Percentiles rank a stretch among this genome's conserved stretches.
These are phyloP conservation scores for Colletotrichum chrysophilum DNA, from an alignment of 2,329 filamentous ascomycete species.

Conservation along the genomic window DNA sequence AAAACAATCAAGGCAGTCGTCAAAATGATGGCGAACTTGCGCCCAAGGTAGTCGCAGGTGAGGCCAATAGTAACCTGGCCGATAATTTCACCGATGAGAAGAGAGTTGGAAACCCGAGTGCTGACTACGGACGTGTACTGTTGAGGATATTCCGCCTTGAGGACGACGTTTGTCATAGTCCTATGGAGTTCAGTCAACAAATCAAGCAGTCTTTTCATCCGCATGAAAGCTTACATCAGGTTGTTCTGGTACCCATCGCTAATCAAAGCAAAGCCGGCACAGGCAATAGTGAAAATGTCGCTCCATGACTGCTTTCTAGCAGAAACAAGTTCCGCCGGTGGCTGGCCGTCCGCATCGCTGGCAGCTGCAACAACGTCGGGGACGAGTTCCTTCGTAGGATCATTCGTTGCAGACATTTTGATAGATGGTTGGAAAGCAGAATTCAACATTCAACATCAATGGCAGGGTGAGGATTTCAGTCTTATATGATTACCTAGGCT, in stretches of 20 bases:
- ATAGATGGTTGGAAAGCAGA: not conserved
- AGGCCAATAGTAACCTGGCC: slow-evolving; percentile 45
- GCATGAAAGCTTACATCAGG: slow-evolving; percentile 28
- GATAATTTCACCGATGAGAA: slow-evolving; percentile 47
- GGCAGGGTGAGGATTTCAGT: not conserved
- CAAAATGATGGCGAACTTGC: slow-evolving; percentile 50
- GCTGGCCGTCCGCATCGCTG: not conserved
- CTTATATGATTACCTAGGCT: not conserved
- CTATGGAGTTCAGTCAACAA: not conserved
- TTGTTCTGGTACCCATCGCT: slow-evolving; percentile 43
- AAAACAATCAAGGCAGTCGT: slow-evolving; percentile 53
- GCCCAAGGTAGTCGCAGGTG: slow-evolving; percentile 53
- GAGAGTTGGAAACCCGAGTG: slow-evolving; percentile 45
- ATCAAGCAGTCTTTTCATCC: not conserved
- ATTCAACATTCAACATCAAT: not conserved
- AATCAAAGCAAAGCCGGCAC: slow-evolving; percentile 37
- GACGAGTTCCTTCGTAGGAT: not conserved
- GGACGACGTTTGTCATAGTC: slow-evolving; percentile 35
- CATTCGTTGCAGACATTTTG: not conserved
- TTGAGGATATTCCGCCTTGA: slow-evolving; percentile 35
- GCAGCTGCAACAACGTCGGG: not conserved
- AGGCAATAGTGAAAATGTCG: slow-evolving; percentile 32
- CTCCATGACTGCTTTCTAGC: slow-evolving; percentile 25
- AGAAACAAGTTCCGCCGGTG: not conserved
- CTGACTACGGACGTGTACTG: slow-evolving; percentile 41